Percentiles rank a stretch among this genome's conserved stretches.
Evolutionary conservation across 1,139 yeast genomes (phyloP).

Genomic region (Lodderomyces orthopsilosis): DNA sequence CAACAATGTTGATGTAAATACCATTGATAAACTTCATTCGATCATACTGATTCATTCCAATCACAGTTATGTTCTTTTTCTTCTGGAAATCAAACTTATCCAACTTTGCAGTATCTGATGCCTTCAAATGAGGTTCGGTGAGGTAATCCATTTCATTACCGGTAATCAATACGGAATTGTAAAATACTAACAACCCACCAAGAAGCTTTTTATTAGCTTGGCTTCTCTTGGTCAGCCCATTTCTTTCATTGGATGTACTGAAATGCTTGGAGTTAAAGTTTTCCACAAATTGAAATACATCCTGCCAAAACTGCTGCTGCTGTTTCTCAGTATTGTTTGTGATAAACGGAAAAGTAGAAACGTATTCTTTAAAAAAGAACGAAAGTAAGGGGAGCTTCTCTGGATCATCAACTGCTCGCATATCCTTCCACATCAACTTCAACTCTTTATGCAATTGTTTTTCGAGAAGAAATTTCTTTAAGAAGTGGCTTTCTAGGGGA

Average conservation of each 20-base stretch:
- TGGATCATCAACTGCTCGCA: constrained; percentile 65
- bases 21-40: constrained; percentile 52
- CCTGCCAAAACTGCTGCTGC: constrained; percentile 68
- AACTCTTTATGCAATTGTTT: constrained; percentile 63
- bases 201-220: constrained; percentile 59
- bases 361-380: constrained; percentile 60
- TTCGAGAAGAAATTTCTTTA: constrained; percentile 74
- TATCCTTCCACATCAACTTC: constrained; percentile 55
- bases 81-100: constrained; percentile 30
- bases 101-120: constrained; percentile 52
- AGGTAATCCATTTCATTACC: constrained; percentile 55
- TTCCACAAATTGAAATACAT: constrained; percentile 77
- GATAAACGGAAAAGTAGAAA: constrained; percentile 74
- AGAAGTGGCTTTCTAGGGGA: constrained; percentile 64
- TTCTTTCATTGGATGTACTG: constrained; percentile 64
- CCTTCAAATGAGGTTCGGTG: constrained; percentile 40
- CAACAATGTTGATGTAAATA: constrained; percentile 59
- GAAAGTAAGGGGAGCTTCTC: constrained; percentile 61
- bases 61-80: constrained; percentile 6
- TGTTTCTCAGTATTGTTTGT: constrained; percentile 43
- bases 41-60: constrained; percentile 35
- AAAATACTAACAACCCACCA: constrained; percentile 62
- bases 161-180: constrained; percentile 73
- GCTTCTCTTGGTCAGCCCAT: constrained; percentile 71
- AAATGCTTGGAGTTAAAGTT: constrained; percentile 69